A percentile compares a stretch with the other conserved stretches of the same genome.
Conservation (phyloP, 2,329 filamentous ascomycete genomes). For the Drechslerella dactyloides region DNA sequence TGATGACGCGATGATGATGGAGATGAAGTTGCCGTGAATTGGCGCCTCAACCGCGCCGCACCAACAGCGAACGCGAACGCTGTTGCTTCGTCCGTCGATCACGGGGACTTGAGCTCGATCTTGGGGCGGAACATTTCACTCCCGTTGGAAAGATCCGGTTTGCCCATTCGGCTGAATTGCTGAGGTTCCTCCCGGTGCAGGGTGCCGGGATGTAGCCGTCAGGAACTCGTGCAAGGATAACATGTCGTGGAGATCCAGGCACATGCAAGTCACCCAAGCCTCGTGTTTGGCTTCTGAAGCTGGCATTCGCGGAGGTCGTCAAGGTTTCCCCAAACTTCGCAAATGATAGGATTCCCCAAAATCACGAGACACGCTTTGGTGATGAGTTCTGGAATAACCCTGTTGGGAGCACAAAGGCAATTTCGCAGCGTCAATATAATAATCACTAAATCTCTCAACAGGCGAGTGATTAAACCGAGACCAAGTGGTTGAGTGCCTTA, state of each 20-base stretch:
- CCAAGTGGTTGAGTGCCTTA: too few species aligned
- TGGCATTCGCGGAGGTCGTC: background rate
- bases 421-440: too few species aligned
- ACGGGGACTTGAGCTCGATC: background rate
- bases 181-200: background rate
- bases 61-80: background rate
- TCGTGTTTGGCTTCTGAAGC: background rate
- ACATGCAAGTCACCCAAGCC: background rate
- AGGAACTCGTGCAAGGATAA: background rate
- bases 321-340: too few species aligned
- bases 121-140: background rate
- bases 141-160: background rate
- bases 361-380: too few species aligned
- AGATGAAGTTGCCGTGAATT: background rate
- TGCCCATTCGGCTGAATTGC: background rate
- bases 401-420: too few species aligned
- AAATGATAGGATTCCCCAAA: too few species aligned
- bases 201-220: background rate
- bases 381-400: too few species aligned
- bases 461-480: too few species aligned
- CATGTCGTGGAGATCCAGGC: background rate
- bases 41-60: background rate
- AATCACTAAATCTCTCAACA: too few species aligned
- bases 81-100: background rate
- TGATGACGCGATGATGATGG: background rate